phyloP scores from a whole-genome alignment of 225 moss, liverwort and hornwort genomes.

The Bryoerythrophyllum caledonicum region DNA sequence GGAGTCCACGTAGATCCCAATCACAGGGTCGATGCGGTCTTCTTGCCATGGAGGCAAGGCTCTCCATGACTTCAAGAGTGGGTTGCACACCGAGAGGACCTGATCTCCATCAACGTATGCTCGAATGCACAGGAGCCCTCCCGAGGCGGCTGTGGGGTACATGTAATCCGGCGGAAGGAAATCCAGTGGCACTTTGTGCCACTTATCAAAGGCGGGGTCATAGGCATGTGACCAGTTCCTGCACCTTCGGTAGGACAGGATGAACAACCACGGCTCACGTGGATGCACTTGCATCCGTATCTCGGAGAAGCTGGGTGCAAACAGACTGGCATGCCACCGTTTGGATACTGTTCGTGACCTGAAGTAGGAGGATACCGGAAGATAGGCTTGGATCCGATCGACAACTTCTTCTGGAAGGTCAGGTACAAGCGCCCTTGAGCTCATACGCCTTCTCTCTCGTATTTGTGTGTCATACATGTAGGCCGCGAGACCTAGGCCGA shows the following conservation, averaged over 20 bases:
- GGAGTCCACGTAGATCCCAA: conserved; percentile 49
- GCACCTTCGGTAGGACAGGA: conserved; percentile 59
- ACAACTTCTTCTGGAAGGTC: conserved; percentile 63
- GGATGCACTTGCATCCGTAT: conserved; percentile 59
- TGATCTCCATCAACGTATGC: conserved; percentile 63
- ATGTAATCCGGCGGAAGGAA: conserved; percentile 61
- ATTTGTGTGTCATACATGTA: conserved; percentile 67
- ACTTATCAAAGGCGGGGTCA: conserved; percentile 48
- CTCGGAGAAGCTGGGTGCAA: conserved; percentile 51
- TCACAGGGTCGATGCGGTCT: conserved; percentile 62
- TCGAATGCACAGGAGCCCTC: conserved; percentile 57
- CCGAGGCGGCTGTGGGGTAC: conserved; percentile 60
- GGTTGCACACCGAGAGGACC: conserved; percentile 62
- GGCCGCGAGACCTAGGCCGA: conserved; percentile 57
- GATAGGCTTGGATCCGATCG: conserved; percentile 57
- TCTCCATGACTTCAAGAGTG: conserved; percentile 56
- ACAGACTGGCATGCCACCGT: conserved; percentile 56
- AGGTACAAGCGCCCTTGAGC: conserved; percentile 34
- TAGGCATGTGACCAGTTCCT: conserved; percentile 65
- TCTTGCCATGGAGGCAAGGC: conserved; percentile 61
- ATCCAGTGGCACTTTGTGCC: conserved; percentile 59
- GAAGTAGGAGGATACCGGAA: conserved; percentile 61
- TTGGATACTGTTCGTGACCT: conserved; percentile 57
- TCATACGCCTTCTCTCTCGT: conserved; percentile 42
- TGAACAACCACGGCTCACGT: conserved; percentile 59